Base-by-base conservation (phyloP, 2,329 filamentous ascomycete species). In the Colletotrichum siamense region DNA sequence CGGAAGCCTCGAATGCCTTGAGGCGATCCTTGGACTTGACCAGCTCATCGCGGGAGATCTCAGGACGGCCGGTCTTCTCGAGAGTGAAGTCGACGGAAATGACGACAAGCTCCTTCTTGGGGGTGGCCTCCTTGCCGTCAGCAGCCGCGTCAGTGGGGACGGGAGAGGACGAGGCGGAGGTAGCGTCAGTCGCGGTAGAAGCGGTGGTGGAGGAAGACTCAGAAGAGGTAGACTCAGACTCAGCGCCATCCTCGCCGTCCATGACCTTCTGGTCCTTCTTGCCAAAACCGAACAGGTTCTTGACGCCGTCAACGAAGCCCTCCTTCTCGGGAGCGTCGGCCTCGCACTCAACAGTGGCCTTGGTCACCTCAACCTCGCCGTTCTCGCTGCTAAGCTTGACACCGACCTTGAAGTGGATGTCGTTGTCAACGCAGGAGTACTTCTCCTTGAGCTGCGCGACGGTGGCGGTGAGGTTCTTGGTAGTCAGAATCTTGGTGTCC, bases 211-310 rank as follows among this genome's bases (percentile, higher is more conserved):
- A 88, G 72, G 90, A 88, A 5, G 86, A 85, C 24, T 88, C 88
- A 8, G 90, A 85, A 18, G 89, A 74, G 22, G 66, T 44, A 18
- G 80, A 66, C 7, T 80, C 80, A 5, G 80, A 81, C 85, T 68
- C 88, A 84, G 18, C 86, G 84, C 71, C 79, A n/a, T 84, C 88
- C 70, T 90, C 91, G 26, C 87, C 89, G 65, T 93, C 94, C 39
- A 98, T 83, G 7, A 90, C 89, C 85, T 98, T 94, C 72, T 96
- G 95, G 36, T 94, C 94, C 86, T 98, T 98, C 81, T 95, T 95
- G 30, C 96, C 97, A 82, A 99, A 96, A 8, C 97, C 97, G 82
- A 99, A 98, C 78, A 98, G 91, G 79, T 96, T 98, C 89, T 99
- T 99, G 79, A 99, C 95, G 59, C 95, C 96, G 82, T 98, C 96